Evolutionary conservation across 1,284 basidiomycete species (phyloP), one percentile per base, ranked within the genome.

Genomic region (Microstroma glucosiphilum): DNA sequence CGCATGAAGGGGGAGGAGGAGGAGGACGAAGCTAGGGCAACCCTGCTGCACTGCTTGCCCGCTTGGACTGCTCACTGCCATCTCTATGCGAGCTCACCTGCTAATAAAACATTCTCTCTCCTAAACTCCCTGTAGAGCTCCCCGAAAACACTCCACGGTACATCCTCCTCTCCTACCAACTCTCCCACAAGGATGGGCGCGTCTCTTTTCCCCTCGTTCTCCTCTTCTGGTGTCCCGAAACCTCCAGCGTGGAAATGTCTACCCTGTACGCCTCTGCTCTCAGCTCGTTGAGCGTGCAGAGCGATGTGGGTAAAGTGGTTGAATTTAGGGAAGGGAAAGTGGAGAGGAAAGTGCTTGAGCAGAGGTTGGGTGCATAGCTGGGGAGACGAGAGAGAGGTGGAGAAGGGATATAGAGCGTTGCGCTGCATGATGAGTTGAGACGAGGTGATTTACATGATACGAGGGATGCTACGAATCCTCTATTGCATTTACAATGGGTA

Each of bases 101-200:
- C 15, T 58, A 2, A 40, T 21, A 8, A n/a, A n/a, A n/a, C n/a
- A n/a, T n/a, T n/a, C n/a, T 21, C 3, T 25, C 25, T 56, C 53
- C 15, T 25, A 12, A 7, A n/a, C n/a, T 12, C 37, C 40, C 15
- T 37, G 13, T 70, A 93, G 93, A 94, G 75, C 83, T 96, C 6
- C 92, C 92, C 0, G 91, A 91, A 80, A 90, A 89, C 79, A 85
- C 88, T 6, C 92, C 92, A 11, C 85, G 92, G 70, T 96, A 91
- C 78, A 86, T 96, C 55, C 79, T 96, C 21, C 82, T 89, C 37
- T 90, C 90, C 15, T 90, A 93, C 74, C 88, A 90, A 73, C 84
- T 92, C 23, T 83, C 84, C 53, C 90, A 94, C 79, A 79, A 78
- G 6, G 93, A 96, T 73, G 92, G 92, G 2, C 84, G 93, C 42